A percentile compares a stretch with the other conserved stretches of the same genome.
phyloP scores from a whole-genome alignment of 2,329 filamentous ascomycete species.

The Pseudogymnoascus sp. region DNA sequence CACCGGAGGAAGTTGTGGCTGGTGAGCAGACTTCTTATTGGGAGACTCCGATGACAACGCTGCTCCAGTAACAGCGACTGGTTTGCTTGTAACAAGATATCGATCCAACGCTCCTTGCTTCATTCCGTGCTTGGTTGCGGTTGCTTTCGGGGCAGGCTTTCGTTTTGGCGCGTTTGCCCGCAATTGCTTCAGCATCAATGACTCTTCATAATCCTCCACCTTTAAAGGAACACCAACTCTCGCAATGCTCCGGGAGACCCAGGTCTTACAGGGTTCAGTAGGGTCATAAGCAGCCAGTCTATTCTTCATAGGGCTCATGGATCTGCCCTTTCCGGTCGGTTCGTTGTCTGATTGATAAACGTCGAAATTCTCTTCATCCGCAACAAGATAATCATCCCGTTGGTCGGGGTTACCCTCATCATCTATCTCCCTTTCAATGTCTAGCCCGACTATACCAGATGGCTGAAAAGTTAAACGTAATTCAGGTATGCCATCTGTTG shows the following conservation, averaged over 20 bases:
- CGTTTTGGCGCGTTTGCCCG: conserved; percentile 21
- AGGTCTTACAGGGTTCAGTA: conserved; percentile 52
- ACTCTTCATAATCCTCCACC: conserved; percentile 55
- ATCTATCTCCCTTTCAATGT: conserved; percentile 64
- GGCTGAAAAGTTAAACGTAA: conserved; percentile 72
- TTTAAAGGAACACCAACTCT: conserved; percentile 56
- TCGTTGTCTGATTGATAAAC: conserved; percentile 2
- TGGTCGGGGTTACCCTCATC: conserved; percentile 33
- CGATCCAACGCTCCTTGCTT: conserved; percentile 28
- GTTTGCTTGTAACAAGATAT: conserved; percentile 28
- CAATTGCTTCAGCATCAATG: conserved; percentile 13
- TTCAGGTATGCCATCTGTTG: conserved; percentile 67
- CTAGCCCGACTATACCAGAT: conserved; percentile 64
- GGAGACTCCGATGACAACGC: not conserved
- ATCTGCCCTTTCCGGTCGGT: conserved; percentile 8
- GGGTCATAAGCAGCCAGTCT: conserved; percentile 51
- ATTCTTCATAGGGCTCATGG: conserved; percentile 28
- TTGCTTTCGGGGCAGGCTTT: conserved; percentile 23
- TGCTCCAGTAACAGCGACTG: not conserved
- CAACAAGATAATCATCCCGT: conserved; percentile 38
- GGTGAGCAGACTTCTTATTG: conserved; percentile 14
- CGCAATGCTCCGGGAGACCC: conserved; percentile 58
- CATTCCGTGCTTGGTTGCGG: conserved; percentile 22
- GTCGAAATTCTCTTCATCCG: conserved; percentile 43
- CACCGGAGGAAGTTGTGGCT: conserved; percentile 11